Base-by-base conservation (phyloP, 2,329 filamentous ascomycete species). In the Rugonectria rugulosa region DNA sequence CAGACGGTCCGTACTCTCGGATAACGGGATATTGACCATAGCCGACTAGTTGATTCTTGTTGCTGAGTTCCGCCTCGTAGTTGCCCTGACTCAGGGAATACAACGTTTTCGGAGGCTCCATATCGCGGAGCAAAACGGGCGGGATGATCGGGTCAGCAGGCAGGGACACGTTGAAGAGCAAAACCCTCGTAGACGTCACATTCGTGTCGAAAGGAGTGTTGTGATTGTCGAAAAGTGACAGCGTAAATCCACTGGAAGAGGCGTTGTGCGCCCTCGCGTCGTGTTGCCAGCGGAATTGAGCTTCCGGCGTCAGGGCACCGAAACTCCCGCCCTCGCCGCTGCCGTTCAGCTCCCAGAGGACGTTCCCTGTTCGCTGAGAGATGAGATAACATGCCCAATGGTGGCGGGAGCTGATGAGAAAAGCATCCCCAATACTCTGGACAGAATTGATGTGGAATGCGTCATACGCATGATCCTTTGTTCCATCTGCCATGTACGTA, bases 191-290 rank as follows among this genome's bases (percentile, higher is more conserved):
- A 1, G 50, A 41, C 2, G 46, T 56, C 21, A 36, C 51, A 1
- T 50, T 53, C 2, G 27, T 36, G 1, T 62, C 61, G 10, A 62
- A 58, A 0, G 55, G 37, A 1, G 49, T 68, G 23, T 73, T 73
- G 36, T 67, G 71, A 36, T 75, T 75, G 63, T 75, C 70, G 32
- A 74, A 73, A 26, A 75, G 56, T 42, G 67, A 73, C 7, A 75
- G 58, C 1, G 60, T 51, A 20, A 70, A 58, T 8, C 53, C 61
- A 17, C 53, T 38, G 1, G 59, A 61, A 0, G 57, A 57, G 1
- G 66, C 57, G 5, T 63, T 61, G 6, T 65, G 58, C 11, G 68
- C 67, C 0, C 69, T 70, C 6, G 70, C 73, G 20, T 75, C 65
- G 45, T 74, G 73, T 54, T 74, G 71, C 60, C 72, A 75, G 6